A percentile compares a stretch with the other conserved stretches of the same genome.
These are phyloP conservation scores for Chamaecrista fasciculata DNA, from an alignment of 306 rosid genomes.

Conservation along the genomic window DNA sequence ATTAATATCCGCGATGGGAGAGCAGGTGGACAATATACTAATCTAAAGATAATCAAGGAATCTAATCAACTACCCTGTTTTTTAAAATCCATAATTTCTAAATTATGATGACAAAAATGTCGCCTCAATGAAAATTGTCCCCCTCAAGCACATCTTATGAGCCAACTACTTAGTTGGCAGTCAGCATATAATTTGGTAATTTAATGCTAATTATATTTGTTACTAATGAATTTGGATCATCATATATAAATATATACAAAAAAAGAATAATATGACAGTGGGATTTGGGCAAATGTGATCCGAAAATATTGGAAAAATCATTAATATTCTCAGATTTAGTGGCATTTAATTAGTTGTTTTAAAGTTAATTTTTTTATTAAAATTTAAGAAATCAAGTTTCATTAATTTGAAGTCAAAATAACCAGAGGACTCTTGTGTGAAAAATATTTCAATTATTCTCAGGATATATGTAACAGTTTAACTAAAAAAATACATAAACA, in stretches of 20 bases:
- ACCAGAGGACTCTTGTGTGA: too few relatives aligned
- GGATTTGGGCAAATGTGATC: background rate
- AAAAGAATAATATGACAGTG: background rate
- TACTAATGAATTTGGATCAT: too few relatives aligned
- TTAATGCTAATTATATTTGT: background rate
- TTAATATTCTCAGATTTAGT: background rate
- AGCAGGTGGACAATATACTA: slow-evolving; percentile 33
- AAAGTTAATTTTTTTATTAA: too few relatives aligned
- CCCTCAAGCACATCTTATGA: slow-evolving; percentile 11
- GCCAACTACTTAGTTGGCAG: slow-evolving; percentile 13
- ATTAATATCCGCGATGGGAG: slow-evolving; percentile 19
- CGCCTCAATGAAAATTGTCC: slow-evolving; percentile 22
- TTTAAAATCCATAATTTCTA: slow-evolving; percentile 11
- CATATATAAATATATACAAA: too few relatives aligned
- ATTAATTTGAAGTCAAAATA: too few relatives aligned
- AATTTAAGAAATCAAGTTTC: too few relatives aligned
- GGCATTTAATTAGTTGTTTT: background rate
- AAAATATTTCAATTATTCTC: too few relatives aligned
- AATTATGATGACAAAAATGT: slow-evolving; percentile 31
- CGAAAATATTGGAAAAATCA: background rate
- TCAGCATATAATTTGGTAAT: slow-evolving; percentile 16
- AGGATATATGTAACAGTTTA: too few relatives aligned
- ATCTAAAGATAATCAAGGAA: slow-evolving; percentile 22
- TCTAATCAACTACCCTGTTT: slow-evolving; percentile 33
- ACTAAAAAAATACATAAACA: too few relatives aligned